Conservation (phyloP, 768 basidiomycete genomes). For the Boletus pseudopeckii region DNA sequence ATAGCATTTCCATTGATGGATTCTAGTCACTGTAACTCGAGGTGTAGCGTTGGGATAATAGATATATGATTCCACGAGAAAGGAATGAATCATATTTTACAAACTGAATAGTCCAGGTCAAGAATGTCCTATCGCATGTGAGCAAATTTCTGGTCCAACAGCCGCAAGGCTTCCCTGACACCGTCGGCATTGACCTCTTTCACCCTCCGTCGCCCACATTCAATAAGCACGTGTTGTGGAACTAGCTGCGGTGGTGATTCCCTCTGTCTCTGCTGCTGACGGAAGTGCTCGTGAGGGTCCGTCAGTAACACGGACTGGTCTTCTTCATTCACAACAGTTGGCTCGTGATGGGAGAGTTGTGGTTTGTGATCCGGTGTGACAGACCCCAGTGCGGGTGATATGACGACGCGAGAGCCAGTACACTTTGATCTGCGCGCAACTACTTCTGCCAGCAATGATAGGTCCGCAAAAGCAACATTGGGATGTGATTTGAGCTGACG, state of each 20-base stretch:
- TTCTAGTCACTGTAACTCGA: background rate
- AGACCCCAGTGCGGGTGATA: conserved; percentile 52
- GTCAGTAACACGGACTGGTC: conserved; percentile 44
- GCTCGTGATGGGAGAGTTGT: conserved; percentile 9
- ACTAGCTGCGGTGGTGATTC: conserved; percentile 51
- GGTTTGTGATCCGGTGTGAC: conserved; percentile 44
- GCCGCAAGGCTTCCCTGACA: conserved; percentile 69
- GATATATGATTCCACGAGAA: background rate
- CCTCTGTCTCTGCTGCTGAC: conserved; percentile 39
- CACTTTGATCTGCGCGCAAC: conserved; percentile 82
- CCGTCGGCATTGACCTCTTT: conserved; percentile 70
- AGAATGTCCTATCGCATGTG: conserved; percentile 28
- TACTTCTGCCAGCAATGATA: conserved; percentile 82
- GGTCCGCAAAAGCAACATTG: conserved; percentile 80
- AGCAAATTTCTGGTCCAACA: conserved; percentile 65
- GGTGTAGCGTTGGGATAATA: conserved; percentile 5
- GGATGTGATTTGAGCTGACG: conserved; percentile 83
- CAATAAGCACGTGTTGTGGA: conserved; percentile 57
- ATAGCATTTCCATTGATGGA: conserved; percentile 1
- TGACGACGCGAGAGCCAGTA: conserved; percentile 61
- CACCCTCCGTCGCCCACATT: conserved; percentile 58
- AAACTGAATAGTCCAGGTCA: background rate
- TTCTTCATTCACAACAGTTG: conserved; percentile 21
- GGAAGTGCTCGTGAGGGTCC: conserved; percentile 54
- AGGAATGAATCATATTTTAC: background rate